These are phyloP conservation scores for Drosera capensis DNA, from an alignment of 148 eudicot genomes.

Conservation along the genomic window DNA sequence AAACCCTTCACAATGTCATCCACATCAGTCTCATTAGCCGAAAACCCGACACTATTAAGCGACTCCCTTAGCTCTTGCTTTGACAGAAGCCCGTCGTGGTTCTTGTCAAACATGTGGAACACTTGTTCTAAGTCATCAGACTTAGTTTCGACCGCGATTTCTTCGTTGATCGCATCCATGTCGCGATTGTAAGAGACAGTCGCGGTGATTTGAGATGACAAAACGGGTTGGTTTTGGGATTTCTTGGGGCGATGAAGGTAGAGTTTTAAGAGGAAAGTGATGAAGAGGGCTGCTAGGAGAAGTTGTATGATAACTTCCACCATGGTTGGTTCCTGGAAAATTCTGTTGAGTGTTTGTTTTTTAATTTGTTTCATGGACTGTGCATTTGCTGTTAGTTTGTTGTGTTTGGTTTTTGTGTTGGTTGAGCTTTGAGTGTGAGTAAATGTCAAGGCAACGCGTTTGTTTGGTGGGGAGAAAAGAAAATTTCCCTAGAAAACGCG, in stretches of 20 bases:
- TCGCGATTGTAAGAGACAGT: neutral
- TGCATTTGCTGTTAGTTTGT: too few species aligned
- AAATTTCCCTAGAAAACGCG: too few species aligned
- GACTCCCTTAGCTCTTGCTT: conserved; percentile 47
- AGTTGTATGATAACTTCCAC: conserved; percentile 1
- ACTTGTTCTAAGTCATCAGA: conserved; percentile 23
- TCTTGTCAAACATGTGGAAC: conserved; percentile 67
- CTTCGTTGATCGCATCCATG: neutral
- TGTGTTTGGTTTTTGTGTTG: too few species aligned
- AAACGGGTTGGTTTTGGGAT: too few species aligned
- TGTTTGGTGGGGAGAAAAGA: too few species aligned
- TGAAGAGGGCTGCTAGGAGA: neutral
- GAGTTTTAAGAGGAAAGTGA: neutral
- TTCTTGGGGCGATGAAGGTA: neutral
- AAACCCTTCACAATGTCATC: conserved; percentile 39
- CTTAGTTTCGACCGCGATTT: neutral
- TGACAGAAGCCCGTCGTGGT: conserved; percentile 61
- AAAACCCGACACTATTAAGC: conserved; percentile 45
- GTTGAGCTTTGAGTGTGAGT: too few species aligned
- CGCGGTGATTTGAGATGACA: too few species aligned
- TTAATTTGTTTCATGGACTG: too few species aligned
- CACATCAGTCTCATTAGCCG: conserved; percentile 24
- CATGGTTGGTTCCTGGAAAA: too few species aligned
- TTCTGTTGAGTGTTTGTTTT: too few species aligned
- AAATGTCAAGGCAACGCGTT: too few species aligned